These are phyloP conservation scores for Sclerotinia borealis DNA, from an alignment of 2,329 filamentous ascomycete genomes.

Conservation along the genomic window DNA sequence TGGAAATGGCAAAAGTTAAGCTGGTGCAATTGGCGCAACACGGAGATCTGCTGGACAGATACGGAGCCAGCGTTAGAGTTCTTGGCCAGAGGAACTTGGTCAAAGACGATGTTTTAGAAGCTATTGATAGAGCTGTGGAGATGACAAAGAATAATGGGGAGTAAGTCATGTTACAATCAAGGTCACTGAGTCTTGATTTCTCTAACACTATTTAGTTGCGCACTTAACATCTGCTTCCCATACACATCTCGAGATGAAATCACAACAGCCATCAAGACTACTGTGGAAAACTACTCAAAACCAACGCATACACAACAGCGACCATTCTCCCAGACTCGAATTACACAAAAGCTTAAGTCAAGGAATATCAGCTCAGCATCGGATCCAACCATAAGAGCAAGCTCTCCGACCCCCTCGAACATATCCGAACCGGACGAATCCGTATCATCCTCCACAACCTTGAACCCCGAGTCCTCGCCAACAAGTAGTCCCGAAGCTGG, in stretches of 20 bases:
- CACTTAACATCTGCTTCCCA: slow-evolving; percentile 93
- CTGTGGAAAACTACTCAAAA: slow-evolving; percentile 78
- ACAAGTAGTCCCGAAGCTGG: slow-evolving; percentile 25
- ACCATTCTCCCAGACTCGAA: slow-evolving; percentile 81
- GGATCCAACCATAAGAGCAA: slow-evolving; percentile 30
- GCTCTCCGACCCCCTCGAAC: slow-evolving; percentile 42
- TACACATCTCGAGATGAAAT: slow-evolving; percentile 97
- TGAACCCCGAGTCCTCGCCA: slow-evolving; percentile 32
- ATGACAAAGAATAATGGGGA: slow-evolving; percentile 83
- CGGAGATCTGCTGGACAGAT: slow-evolving; percentile 85
- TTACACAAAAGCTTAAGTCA: slow-evolving; percentile 76
- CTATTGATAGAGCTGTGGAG: slow-evolving; percentile 78
- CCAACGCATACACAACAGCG: slow-evolving; percentile 60
- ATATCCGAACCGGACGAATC: slow-evolving; percentile 42
- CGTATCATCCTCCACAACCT: slow-evolving; percentile 54
- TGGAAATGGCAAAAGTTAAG: slow-evolving; percentile 97
- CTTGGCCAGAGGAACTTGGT: slow-evolving; percentile 80
- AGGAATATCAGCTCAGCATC: slow-evolving; percentile 42
- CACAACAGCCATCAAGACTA: slow-evolving; percentile 78
- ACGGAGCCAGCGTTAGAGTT: slow-evolving; percentile 80
- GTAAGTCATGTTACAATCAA: slow-evolving; percentile 38
- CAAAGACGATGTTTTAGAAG: slow-evolving; percentile 79
- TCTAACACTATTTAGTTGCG: slow-evolving; percentile 39
- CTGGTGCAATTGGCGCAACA: slow-evolving; percentile 87
- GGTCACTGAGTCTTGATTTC: too few relatives aligned